Evolutionary conservation across 2,329 filamentous ascomycete genomes (phyloP), one percentile per base, ranked within the genome.

Genomic region (Pseudovirgaria hyperparasitica): DNA sequence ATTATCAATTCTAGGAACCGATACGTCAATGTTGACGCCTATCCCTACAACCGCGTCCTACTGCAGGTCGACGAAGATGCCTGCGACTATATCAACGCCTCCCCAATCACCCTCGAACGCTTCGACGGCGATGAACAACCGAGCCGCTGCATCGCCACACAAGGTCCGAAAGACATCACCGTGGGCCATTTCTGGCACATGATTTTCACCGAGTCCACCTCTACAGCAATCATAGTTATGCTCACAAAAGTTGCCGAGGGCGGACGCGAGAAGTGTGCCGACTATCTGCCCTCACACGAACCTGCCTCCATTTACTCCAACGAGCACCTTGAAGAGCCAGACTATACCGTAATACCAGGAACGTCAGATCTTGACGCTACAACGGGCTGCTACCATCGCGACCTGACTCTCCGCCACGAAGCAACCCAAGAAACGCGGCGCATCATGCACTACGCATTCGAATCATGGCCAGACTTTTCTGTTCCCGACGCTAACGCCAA

Each of bases 171-270:
- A 45, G 55, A 65, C 33, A 70, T 72, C 15, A 82, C 80, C 10
- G 66, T 78, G 29, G 72, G 76, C 39, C 84, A 92, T 46, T 81
- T 92, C 38, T 98, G 87, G 82, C 82, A 90, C 46, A 98, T 98
- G 90, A 65, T 94, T 19, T 81, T 82, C 50, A 76, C 92, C 44
- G 82, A 92, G 53, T 72, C 65, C n/a, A 72, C 78, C 3, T 48
- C 46, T 16, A 52, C 57, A 1, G 84, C 74, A 2, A 82, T 96
- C 30, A 77, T 96, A 28, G 76, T 96, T 31, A 94, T 96, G 82
- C 70, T 98, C 35, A 98, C 87, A 3, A 82, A 85, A 48, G 87
- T 84, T 15, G 67, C 81, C 46, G 87, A 96, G 54, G 65, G 69
- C 17, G 68, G 71, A 31, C 62, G 70, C 43, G 73, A 92, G 52